Base-by-base conservation (phyloP, 2,329 filamentous ascomycete species). In the Alternaria gaisen region DNA sequence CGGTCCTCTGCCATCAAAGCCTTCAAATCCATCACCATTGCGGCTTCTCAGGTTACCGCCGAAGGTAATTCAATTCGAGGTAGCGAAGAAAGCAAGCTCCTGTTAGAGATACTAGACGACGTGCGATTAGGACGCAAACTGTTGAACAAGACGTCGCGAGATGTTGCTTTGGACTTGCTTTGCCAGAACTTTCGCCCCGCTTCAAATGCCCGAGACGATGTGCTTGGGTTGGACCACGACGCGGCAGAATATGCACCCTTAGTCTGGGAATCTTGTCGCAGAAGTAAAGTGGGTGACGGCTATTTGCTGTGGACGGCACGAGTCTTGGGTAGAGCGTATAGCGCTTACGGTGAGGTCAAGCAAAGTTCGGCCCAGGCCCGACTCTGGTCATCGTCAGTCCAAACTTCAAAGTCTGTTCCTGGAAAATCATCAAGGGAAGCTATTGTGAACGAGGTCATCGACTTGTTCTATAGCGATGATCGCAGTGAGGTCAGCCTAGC, bases 301-400 rank as follows among this genome's bases (percentile, higher is more conserved):
- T 97, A 95, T 74, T 81, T 93, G 1, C 82, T 91, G 1, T 99
- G 96, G 96, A 91, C 92, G 44, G 94, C 92, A 3, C 87, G 90
- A 64, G 90, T 94, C 2, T 83, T 98, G 44, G 95, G 96, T 8
- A 87, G 93, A 73, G 90, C 92, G 0, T 98, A 76, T 54, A 71
- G 73, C 42, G 72, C 91, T 16, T 91, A 88, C 28, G 93, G 93
- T 2, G 83, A 87, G 56, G 84, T 92, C 6, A 86, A 88, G 36
- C 68, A 66, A 20, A 70, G 52, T 36, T 62, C 69, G 4, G 56
- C 66, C 14, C 65, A 65, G 22, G 65, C 68, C 36, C 66, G 62
- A 58, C 65, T 77, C 63, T 68, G 79, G 77, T 64, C 68, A 28
- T 58, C 36, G 16, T 64, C 66, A 38, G 42, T 36, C 9, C 52